These are phyloP conservation scores for Phytophthora rubi DNA, from an alignment of 352 stramenopile species.

Conservation along the genomic window DNA sequence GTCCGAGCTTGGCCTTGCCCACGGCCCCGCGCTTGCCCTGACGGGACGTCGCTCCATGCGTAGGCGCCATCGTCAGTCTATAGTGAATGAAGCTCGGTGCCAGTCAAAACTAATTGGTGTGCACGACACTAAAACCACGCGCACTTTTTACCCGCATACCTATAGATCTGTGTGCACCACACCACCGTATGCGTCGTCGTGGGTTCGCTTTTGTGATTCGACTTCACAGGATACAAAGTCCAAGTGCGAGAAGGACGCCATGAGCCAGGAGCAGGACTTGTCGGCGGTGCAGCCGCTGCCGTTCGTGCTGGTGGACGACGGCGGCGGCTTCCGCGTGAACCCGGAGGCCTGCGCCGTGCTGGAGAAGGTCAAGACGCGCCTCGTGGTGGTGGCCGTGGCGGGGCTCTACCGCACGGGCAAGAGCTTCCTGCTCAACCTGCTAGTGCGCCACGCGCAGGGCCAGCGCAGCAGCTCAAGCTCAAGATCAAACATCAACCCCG, in stretches of 20 bases:
- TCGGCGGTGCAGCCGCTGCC: slow-evolving; percentile 64
- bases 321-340: slow-evolving; percentile 82
- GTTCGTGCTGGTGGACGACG: slow-evolving; percentile 83
- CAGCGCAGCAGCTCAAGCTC: not conserved
- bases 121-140: not conserved
- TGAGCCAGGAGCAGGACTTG: slow-evolving; percentile 36
- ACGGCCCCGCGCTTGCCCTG: slow-evolving; percentile 39
- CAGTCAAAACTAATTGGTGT: slow-evolving; percentile 22
- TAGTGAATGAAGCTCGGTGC: slow-evolving; percentile 2
- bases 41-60: slow-evolving; percentile 33
- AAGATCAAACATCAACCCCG: not conserved
- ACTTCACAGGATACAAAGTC: slow-evolving; percentile 7
- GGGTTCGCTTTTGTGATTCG: slow-evolving; percentile 21
- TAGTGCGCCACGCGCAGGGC: slow-evolving; percentile 66
- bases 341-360: slow-evolving; percentile 73
- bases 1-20: slow-evolving; percentile 31
- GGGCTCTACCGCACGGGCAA: slow-evolving; percentile 92
- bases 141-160: not conserved
- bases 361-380: slow-evolving; percentile 73
- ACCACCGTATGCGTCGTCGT: slow-evolving; percentile 5
- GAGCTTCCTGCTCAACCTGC: slow-evolving; percentile 90
- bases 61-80: slow-evolving; percentile 23
- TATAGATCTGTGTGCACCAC: not conserved
- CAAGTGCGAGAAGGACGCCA: slow-evolving; percentile 16
- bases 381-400: slow-evolving; percentile 88